Conservation (phyloP, 2,329 filamentous ascomycete genomes). For the Aspergillus ustus region DNA sequence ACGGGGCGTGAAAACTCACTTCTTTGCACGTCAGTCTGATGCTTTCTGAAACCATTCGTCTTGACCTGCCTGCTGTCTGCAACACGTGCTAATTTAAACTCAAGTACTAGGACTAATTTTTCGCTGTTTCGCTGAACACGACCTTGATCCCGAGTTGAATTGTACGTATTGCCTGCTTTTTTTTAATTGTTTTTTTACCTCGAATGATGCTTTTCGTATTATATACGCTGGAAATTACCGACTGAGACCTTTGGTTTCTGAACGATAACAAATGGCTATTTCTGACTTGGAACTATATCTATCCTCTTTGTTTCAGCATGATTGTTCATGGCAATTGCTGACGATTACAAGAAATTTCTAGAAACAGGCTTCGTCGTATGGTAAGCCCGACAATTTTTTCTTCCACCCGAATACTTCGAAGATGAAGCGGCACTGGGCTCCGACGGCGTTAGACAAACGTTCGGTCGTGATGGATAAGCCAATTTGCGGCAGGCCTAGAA, state of each 20-base stretch:
- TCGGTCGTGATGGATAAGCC: constrained; percentile 83
- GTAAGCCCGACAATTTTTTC: constrained; percentile 28
- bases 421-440: constrained; percentile 88
- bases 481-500: constrained; percentile 97
- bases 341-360: constrained; percentile 25
- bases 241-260: constrained; percentile 74
- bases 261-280: constrained; percentile 82
- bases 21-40: constrained; percentile 94
- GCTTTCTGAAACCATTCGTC: constrained; percentile 27
- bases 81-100: constrained; percentile 6
- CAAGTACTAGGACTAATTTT: constrained; percentile 3
- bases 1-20: constrained; percentile 75
- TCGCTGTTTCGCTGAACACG: neutral
- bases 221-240: constrained; percentile 96
- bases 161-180: constrained; percentile 37
- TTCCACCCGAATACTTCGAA: constrained; percentile 29
- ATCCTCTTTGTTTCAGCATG: constrained; percentile 24
- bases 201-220: constrained; percentile 62
- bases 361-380: constrained; percentile 7
- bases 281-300: constrained; percentile 62
- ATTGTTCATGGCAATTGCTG: constrained; percentile 18
- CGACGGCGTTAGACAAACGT: constrained; percentile 65
- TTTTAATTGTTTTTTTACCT: constrained; percentile 28
- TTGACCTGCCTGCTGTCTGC: constrained; percentile 11
- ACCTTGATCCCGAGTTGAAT: neutral